Evolutionary conservation across 73 alveolate species (phyloP).

Genomic region (Paramecium pentaurelia): DNA sequence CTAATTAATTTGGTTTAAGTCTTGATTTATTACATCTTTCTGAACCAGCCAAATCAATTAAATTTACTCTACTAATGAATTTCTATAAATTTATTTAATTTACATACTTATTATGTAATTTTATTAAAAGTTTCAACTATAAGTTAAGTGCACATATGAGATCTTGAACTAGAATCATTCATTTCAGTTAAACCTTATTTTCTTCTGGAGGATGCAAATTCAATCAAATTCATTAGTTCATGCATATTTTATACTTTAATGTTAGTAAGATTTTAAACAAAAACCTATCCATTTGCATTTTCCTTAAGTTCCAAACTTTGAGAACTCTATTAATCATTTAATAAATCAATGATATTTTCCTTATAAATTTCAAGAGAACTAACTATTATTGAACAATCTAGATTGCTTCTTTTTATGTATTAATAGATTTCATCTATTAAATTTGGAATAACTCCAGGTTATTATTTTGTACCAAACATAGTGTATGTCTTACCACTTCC

Average conservation of each 20-base stretch:
- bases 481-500: conserved; percentile 98
- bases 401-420: neutral
- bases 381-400: neutral
- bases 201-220: conserved; percentile 69
- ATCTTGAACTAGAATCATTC: conserved; percentile 80
- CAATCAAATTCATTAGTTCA: conserved; percentile 66
- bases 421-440: conserved; percentile 80
- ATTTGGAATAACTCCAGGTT: conserved; percentile 95
- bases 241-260: conserved; percentile 7
- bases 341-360: conserved; percentile 43
- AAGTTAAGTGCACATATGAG: conserved; percentile 59
- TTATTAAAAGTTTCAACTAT: neutral
- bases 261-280: conserved; percentile 34
- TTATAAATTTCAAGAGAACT: conserved; percentile 30
- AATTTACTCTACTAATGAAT: conserved; percentile 70
- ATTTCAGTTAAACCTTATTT: conserved; percentile 74
- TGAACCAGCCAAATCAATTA: conserved; percentile 96
- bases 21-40: conserved; percentile 90
- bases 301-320: conserved; percentile 18
- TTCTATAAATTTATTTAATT: conserved; percentile 58
- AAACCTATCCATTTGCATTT: conserved; percentile 7
- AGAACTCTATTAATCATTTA: neutral
- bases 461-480: conserved; percentile 90
- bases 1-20: conserved; percentile 80
- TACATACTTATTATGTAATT: neutral